Evolutionary conservation across 768 basidiomycete species (phyloP).

Genomic region (Tulasnella sp.): DNA sequence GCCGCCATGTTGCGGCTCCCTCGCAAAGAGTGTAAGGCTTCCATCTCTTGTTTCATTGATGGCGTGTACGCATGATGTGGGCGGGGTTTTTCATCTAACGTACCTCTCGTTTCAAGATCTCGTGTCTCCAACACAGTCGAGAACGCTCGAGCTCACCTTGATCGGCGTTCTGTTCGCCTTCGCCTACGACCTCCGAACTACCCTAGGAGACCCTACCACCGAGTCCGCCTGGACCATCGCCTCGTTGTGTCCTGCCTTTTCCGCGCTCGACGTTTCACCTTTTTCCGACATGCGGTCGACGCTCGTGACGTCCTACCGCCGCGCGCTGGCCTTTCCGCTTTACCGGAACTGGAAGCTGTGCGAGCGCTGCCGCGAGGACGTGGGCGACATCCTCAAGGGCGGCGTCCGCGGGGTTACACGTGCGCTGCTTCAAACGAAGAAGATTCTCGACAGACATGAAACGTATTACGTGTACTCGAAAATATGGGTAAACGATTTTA

Average conservation of each 20-base stretch:
- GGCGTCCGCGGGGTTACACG: slow-evolving; percentile 68
- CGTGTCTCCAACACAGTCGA: slow-evolving; percentile 57
- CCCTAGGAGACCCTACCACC: slow-evolving; percentile 75
- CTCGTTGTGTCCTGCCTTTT: slow-evolving; percentile 71
- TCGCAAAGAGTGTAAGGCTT: slow-evolving; percentile 55
- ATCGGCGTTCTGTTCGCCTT: slow-evolving; percentile 76
- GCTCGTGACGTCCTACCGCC: slow-evolving; percentile 69
- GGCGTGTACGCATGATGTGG: background rate
- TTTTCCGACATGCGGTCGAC: slow-evolving; percentile 49
- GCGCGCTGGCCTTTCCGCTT: slow-evolving; percentile 74
- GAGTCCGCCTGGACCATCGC: slow-evolving; percentile 90
- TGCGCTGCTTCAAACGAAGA: slow-evolving; percentile 71
- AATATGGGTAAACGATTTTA: slow-evolving; percentile 84
- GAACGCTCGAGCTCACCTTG: slow-evolving; percentile 68
- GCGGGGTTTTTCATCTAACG: background rate
- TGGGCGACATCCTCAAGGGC: slow-evolving; percentile 57
- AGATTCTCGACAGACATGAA: slow-evolving; percentile 77
- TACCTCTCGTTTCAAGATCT: slow-evolving; percentile 57
- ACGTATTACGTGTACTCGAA: slow-evolving; percentile 89
- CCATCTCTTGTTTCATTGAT: background rate
- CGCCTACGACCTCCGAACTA: slow-evolving; percentile 78
- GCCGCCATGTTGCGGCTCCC: slow-evolving; percentile 61
- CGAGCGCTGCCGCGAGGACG: slow-evolving; percentile 68
- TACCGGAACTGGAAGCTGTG: slow-evolving; percentile 77
- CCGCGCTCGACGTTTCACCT: slow-evolving; percentile 72